Percentiles rank a stretch among this genome's conserved stretches.
These are phyloP conservation scores for Mucor ambiguus DNA, from an alignment of 371 early-diverging fungal genomes.

Conservation along the genomic window DNA sequence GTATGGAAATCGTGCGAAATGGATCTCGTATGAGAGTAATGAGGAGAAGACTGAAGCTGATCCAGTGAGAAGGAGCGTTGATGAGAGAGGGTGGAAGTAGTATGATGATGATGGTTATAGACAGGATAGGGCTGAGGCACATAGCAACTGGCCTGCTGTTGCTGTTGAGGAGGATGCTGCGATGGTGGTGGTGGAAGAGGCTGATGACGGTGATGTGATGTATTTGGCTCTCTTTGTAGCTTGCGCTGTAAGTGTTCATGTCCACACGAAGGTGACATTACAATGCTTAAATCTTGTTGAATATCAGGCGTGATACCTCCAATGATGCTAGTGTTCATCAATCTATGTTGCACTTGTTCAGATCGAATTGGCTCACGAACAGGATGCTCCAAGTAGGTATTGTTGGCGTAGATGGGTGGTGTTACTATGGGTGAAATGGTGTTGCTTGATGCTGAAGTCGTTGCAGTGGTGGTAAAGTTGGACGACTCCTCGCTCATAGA, in stretches of 20 bases:
- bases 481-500: slow-evolving; percentile 11
- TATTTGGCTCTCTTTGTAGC: not conserved
- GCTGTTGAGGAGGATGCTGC: slow-evolving; percentile 3
- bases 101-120: not conserved
- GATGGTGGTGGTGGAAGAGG: slow-evolving; percentile 15
- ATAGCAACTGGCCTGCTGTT: not conserved
- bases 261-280: slow-evolving; percentile 9
- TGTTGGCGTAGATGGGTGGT: not conserved
- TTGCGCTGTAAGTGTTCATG: not conserved
- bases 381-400: not conserved
- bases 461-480: not conserved
- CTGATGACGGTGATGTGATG: not conserved
- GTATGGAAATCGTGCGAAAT: slow-evolving; percentile 9
- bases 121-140: not conserved
- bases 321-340: slow-evolving; percentile 43
- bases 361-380: slow-evolving; percentile 20
- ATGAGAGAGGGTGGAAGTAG: not conserved
- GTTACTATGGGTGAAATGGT: not conserved
- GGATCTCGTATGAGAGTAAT: slow-evolving; percentile 9
- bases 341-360: slow-evolving; percentile 36
- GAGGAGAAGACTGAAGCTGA: slow-evolving; percentile 1
- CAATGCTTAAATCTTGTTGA: slow-evolving; percentile 2
- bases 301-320: slow-evolving; percentile 48
- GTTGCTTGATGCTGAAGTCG: not conserved
- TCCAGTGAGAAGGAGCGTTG: slow-evolving; percentile 13